These are phyloP conservation scores for Calcarisporium arbuscula DNA, from an alignment of 2,329 filamentous ascomycete species.

Conservation along the genomic window DNA sequence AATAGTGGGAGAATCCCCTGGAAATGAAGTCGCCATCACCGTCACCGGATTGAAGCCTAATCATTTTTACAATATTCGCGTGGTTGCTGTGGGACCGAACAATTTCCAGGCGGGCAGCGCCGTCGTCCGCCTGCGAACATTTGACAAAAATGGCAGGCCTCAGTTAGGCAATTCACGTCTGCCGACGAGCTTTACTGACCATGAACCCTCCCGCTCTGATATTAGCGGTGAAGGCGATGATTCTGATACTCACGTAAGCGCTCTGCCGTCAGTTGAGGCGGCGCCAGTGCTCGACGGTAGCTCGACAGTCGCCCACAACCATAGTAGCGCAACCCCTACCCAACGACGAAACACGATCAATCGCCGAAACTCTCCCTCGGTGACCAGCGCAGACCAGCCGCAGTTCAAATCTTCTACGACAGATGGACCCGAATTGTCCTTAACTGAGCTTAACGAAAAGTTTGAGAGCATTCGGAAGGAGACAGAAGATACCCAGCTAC, in stretches of 20 bases:
- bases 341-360: constrained; percentile 53
- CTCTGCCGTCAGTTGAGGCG: constrained; percentile 55
- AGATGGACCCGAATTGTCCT: constrained; percentile 56
- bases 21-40: constrained; percentile 57
- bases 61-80: constrained; percentile 87
- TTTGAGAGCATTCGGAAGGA: constrained; percentile 77
- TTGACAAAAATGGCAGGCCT: constrained; percentile 57
- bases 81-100: constrained; percentile 83
- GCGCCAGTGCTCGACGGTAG: constrained; percentile 55
- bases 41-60: constrained; percentile 82
- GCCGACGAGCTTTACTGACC: constrained; percentile 48
- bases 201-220: constrained; percentile 38
- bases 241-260: constrained; percentile 39
- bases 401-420: constrained; percentile 35
- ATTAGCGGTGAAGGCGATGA: constrained; percentile 32
- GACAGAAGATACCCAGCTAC: constrained; percentile 68
- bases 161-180: constrained; percentile 50
- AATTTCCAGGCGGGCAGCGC: constrained; percentile 89
- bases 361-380: constrained; percentile 69
- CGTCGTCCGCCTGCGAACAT: constrained; percentile 78
- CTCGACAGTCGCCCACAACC: constrained; percentile 58
- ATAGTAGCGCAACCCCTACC: constrained; percentile 37
- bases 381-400: constrained; percentile 47
- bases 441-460: constrained; percentile 73
- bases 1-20: constrained; percentile 71